Conservation (phyloP, 179 eudicot genomes). For the Carnegiea gigantea region DNA sequence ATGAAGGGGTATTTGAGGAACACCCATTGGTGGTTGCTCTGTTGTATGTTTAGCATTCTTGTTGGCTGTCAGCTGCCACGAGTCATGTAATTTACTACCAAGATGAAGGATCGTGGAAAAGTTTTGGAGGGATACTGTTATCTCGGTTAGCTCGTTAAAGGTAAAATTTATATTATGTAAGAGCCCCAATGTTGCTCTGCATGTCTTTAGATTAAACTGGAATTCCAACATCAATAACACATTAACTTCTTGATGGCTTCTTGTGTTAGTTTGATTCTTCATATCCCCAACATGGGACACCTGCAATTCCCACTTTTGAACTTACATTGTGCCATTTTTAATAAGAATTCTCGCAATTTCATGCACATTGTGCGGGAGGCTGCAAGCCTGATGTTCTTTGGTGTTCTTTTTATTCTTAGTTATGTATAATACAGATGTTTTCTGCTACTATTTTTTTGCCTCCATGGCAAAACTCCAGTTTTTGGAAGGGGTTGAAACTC, state of each 20-base stretch:
- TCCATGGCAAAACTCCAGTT: not conserved
- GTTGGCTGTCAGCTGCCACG: constrained; percentile 37
- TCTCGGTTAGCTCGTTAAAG: constrained; percentile 65
- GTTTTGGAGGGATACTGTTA: constrained; percentile 89
- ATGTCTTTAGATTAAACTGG: constrained; percentile 37
- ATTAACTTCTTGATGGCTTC: constrained; percentile 32
- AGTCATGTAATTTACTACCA: constrained; percentile 66
- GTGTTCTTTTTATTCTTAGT: not conserved
- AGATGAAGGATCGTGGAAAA: constrained; percentile 58
- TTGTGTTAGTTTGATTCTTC: constrained; percentile 24
- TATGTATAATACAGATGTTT: not conserved
- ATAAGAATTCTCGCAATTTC: constrained; percentile 7
- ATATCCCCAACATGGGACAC: constrained; percentile 9
- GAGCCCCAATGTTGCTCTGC: constrained; percentile 48
- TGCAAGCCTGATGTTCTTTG: not conserved
- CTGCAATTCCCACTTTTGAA: constrained; percentile 12
- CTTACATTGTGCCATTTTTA: constrained; percentile 18
- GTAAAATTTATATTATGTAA: constrained; percentile 47
- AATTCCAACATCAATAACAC: constrained; percentile 44
- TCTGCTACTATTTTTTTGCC: not conserved
- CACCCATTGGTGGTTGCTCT: constrained; percentile 46
- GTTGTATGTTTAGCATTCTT: constrained; percentile 77
- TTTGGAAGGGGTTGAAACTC: not conserved
- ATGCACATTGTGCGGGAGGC: not conserved
- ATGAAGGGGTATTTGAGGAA: constrained; percentile 35